A percentile compares a stretch with the other conserved stretches of the same genome.
phyloP scores from a whole-genome alignment of 1,139 yeast species.

The Scheffersomyces cryptocercus region DNA sequence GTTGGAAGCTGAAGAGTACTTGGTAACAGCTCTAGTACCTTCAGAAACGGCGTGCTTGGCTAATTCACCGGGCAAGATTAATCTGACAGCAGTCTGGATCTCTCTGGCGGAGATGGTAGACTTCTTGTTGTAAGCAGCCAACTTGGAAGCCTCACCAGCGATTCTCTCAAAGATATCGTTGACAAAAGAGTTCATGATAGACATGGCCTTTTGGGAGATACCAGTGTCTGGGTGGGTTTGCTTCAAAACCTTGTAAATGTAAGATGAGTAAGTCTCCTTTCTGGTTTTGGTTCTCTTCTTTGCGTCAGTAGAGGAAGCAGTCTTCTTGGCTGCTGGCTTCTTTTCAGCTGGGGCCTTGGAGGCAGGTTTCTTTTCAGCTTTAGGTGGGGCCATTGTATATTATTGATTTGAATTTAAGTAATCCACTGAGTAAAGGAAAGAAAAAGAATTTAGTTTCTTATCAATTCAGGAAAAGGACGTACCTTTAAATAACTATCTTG shows the following conservation, averaged over 20 bases:
- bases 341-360: constrained; percentile 33
- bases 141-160: constrained; percentile 97
- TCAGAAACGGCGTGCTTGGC: constrained; percentile 99
- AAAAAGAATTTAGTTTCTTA: neutral
- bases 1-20: constrained; percentile 84
- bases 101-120: constrained; percentile 99
- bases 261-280: constrained; percentile 98
- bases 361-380: constrained; percentile 33
- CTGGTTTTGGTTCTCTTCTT: constrained; percentile 97
- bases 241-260: constrained; percentile 96
- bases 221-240: constrained; percentile 99
- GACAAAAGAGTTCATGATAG: constrained; percentile 98
- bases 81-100: constrained; percentile 98
- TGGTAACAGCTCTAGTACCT: constrained; percentile 99
- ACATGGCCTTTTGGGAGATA: constrained; percentile 99
- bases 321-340: constrained; percentile 35
- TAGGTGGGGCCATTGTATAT: constrained; percentile 27
- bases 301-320: constrained; percentile 58
- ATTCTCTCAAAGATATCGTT: constrained; percentile 94
- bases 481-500: no score
- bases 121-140: constrained; percentile 99
- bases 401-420: constrained; percentile 3
- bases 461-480: no score
- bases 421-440: constrained; percentile 1
- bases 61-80: constrained; percentile 98